Conservation (phyloP, 2,329 filamentous ascomycete genomes). For the Neocucurbitaria cava region DNA sequence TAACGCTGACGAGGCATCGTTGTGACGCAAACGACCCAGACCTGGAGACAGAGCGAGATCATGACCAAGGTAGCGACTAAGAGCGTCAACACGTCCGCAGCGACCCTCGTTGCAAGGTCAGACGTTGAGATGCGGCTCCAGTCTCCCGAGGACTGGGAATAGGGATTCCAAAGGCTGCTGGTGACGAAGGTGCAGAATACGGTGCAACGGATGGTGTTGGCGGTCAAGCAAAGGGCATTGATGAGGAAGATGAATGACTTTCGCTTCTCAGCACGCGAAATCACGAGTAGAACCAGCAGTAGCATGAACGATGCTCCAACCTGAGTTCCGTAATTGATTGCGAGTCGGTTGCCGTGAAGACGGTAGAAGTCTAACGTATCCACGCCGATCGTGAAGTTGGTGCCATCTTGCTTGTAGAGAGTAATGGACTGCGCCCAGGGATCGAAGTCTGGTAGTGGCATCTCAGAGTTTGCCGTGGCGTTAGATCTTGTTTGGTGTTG, state of each 20-base stretch:
- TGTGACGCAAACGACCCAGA: conserved; percentile 67
- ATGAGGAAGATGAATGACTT: conserved; percentile 69
- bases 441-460: conserved; percentile 51
- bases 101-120: conserved; percentile 57
- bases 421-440: conserved; percentile 61
- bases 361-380: conserved; percentile 54
- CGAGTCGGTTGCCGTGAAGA: conserved; percentile 56
- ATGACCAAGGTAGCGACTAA: conserved; percentile 64
- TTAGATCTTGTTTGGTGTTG: not conserved
- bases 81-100: conserved; percentile 58
- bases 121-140: conserved; percentile 55
- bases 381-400: conserved; percentile 52
- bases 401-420: conserved; percentile 55
- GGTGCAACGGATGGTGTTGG: conserved; percentile 66
- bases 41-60: conserved; percentile 67
- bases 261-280: conserved; percentile 72
- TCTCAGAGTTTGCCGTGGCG: conserved; percentile 14
- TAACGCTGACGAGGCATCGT: conserved; percentile 51
- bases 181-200: conserved; percentile 67
- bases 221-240: conserved; percentile 66
- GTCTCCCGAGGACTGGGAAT: conserved; percentile 65
- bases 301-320: conserved; percentile 72
- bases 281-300: conserved; percentile 68
- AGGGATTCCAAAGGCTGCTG: conserved; percentile 66
- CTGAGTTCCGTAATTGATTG: conserved; percentile 73